Evolutionary conservation across 2,329 filamentous ascomycete genomes (phyloP).

Genomic region (Diaporthe sp.): DNA sequence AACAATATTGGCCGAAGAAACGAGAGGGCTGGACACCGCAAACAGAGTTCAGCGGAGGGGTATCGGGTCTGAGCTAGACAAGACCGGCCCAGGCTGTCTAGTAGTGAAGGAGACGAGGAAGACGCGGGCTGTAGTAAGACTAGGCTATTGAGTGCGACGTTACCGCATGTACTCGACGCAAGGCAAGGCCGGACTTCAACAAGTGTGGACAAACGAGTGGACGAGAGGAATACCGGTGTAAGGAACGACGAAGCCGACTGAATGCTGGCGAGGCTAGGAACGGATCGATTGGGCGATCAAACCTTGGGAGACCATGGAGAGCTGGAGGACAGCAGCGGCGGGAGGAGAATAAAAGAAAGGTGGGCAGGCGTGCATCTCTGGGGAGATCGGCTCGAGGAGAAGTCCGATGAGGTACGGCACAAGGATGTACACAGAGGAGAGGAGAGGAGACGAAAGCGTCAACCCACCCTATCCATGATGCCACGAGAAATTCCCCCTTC

Average conservation of each 20-base stretch:
- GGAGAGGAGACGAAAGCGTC: background rate
- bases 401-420: background rate
- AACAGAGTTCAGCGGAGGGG: slow-evolving; percentile 15
- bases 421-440: slow-evolving; percentile 5
- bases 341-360: slow-evolving; percentile 15
- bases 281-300: slow-evolving; percentile 25
- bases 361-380: slow-evolving; percentile 13
- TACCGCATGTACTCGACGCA: slow-evolving; percentile 12
- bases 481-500: slow-evolving; percentile 29
- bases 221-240: slow-evolving; percentile 24
- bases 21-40: slow-evolving; percentile 5
- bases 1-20: slow-evolving; percentile 26
- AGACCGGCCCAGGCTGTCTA: background rate
- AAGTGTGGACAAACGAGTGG: slow-evolving; percentile 30
- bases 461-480: slow-evolving; percentile 23
- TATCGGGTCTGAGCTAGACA: slow-evolving; percentile 21
- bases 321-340: slow-evolving; percentile 8
- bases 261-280: slow-evolving; percentile 27
- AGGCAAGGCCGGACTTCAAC: background rate
- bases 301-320: slow-evolving; percentile 4
- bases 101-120: background rate
- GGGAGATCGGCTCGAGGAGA: slow-evolving; percentile 19
- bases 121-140: background rate
- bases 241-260: slow-evolving; percentile 27
- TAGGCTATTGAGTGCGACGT: slow-evolving; percentile 24